Evolutionary conservation across 495 filamentous ascomycete species (phyloP).

Genomic region (Neurospora sp.): DNA sequence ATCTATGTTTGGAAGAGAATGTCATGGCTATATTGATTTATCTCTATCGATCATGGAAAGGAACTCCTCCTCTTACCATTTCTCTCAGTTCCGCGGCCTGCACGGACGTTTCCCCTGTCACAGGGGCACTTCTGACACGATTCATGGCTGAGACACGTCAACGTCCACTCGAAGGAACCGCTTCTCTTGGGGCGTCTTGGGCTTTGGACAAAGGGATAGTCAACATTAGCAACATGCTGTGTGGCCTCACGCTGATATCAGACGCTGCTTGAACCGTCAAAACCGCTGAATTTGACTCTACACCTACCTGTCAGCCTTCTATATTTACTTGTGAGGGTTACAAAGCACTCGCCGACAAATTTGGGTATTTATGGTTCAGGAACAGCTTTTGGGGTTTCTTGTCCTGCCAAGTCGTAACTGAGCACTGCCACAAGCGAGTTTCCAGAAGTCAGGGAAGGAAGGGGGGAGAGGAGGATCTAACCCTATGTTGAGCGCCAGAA

Average conservation of each 20-base stretch:
- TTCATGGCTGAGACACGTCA: not conserved
- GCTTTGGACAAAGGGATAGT: not conserved
- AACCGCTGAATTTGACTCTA: not conserved
- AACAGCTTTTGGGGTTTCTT: not conserved
- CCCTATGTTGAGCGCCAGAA: not conserved
- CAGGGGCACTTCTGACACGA: not conserved
- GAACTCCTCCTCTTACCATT: not conserved
- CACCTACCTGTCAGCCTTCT: not conserved
- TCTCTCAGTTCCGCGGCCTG: no score
- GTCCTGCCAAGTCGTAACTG: not conserved
- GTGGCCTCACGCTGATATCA: not conserved
- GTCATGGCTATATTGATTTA: not conserved
- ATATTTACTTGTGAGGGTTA: not conserved
- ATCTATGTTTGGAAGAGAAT: not conserved
- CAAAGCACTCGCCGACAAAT: not conserved
- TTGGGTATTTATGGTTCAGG: not conserved
- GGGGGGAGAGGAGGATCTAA: not conserved
- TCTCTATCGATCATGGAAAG: not conserved
- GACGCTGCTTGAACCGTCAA: not conserved
- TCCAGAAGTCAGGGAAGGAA: not conserved
- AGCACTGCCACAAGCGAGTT: not conserved
- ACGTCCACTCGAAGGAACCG: not conserved
- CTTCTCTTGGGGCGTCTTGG: not conserved
- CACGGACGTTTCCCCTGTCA: not conserved
- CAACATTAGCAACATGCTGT: not conserved